phyloP scores from a whole-genome alignment of 2,329 filamentous ascomycete species.

The Huntiella abstrusa region DNA sequence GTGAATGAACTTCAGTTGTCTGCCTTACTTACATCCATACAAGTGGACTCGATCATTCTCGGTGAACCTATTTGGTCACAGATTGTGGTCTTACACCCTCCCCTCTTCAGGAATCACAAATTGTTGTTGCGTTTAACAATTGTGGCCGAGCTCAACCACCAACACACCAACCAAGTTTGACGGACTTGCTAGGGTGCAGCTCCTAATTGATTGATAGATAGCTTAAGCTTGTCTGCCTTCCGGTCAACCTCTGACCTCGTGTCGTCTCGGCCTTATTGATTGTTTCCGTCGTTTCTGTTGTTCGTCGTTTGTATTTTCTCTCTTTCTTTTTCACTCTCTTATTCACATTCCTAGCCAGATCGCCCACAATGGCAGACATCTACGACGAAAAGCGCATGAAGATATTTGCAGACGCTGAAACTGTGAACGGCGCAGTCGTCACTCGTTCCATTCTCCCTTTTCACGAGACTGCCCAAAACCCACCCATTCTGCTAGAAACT shows the following conservation, averaged over 20 bases:
- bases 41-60: too few species aligned
- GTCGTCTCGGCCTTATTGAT: neutral
- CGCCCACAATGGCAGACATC: neutral
- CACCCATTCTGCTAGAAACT: constrained; percentile 60
- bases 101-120: too few species aligned
- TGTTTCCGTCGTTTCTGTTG: neutral
- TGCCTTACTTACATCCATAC: too few species aligned
- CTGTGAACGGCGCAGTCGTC: constrained; percentile 5
- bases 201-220: too few species aligned
- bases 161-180: too few species aligned
- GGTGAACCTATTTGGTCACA: too few species aligned
- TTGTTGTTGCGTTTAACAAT: too few species aligned
- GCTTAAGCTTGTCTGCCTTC: neutral
- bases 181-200: too few species aligned
- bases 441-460: constrained; percentile 7
- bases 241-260: neutral
- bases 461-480: constrained; percentile 52
- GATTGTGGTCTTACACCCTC: too few species aligned
- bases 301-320: neutral
- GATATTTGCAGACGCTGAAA: constrained; percentile 2
- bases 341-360: too few species aligned
- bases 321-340: neutral
- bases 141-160: too few species aligned
- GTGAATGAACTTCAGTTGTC: too few species aligned
- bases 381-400: constrained; percentile 6